These are phyloP conservation scores for Borovskyia barvae DNA, from an alignment of 208 protist genomes.

Conservation along the genomic window DNA sequence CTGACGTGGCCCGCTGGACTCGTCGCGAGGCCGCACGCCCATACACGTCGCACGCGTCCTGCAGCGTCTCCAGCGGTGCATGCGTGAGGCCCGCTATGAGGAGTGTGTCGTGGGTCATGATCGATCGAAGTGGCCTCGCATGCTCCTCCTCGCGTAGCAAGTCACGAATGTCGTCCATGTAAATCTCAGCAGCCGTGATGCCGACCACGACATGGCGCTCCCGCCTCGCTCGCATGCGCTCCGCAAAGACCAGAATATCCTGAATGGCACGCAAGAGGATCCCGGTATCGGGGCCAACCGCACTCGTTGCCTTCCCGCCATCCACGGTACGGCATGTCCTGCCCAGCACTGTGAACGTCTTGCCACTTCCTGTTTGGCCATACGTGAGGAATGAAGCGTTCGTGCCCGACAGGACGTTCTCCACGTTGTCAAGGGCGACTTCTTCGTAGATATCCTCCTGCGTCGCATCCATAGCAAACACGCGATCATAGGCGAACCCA, in stretches of 20 bases:
- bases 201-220: conserved; percentile 53
- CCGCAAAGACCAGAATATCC: conserved; percentile 54
- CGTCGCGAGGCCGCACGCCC: conserved; percentile 39
- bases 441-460: conserved; percentile 85
- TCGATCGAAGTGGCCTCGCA: conserved; percentile 22
- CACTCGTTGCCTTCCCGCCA: conserved; percentile 13
- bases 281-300: conserved; percentile 56
- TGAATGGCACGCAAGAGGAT: conserved; percentile 67
- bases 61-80: conserved; percentile 27
- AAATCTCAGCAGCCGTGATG: conserved; percentile 75
- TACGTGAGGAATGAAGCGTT: conserved; percentile 73
- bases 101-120: conserved; percentile 43
- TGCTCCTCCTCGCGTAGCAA: conserved; percentile 33
- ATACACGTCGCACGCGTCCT: conserved; percentile 45
- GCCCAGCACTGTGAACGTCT: conserved; percentile 76
- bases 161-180: conserved; percentile 77
- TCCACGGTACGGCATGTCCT: not conserved
- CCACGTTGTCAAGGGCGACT: conserved; percentile 51
- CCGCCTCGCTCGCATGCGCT: conserved; percentile 5
- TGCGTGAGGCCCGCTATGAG: conserved; percentile 41
- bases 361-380: conserved; percentile 89
- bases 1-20: conserved; percentile 55
- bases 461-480: conserved; percentile 53
- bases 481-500: conserved; percentile 62
- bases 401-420: conserved; percentile 49